Percentiles rank a stretch among this genome's conserved stretches.
Evolutionary conservation across 345 rosid species (phyloP).

Genomic region (Acer campestre): DNA sequence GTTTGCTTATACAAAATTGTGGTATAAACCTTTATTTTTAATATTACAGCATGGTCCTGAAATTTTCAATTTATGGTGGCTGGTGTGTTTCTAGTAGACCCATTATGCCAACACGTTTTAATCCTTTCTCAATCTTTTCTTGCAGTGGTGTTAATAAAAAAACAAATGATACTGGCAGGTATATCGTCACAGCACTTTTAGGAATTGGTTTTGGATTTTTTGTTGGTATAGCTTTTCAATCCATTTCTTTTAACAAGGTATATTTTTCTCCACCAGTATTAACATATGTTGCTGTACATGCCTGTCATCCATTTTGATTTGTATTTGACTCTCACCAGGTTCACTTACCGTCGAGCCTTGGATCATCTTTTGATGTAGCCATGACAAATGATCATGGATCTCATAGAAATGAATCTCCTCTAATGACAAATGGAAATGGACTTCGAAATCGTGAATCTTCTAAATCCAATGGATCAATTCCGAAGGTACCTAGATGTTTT

Average conservation of each 20-base stretch:
- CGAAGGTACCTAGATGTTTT: conserved; percentile 45
- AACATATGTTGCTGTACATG: not conserved
- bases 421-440: not conserved
- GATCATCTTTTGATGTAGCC: conserved; percentile 50
- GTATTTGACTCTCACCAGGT: conserved; percentile 56
- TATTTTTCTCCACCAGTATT: conserved; percentile 15
- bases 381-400: conserved; percentile 33
- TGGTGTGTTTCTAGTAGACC: not conserved
- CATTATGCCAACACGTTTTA: conserved; percentile 1
- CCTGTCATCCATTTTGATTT: conserved; percentile 23
- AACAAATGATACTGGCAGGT: conserved; percentile 55
- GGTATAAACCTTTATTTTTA: not conserved
- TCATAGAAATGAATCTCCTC: conserved; percentile 17
- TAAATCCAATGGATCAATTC: conserved; percentile 40
- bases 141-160: conserved; percentile 68
- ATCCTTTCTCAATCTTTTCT: not conserved
- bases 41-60: conserved; percentile 7
- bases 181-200: conserved; percentile 52
- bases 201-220: conserved; percentile 80
- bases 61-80: not conserved
- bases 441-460: conserved; percentile 21
- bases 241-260: conserved; percentile 68
- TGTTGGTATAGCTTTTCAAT: conserved; percentile 72
- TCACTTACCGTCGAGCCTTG: conserved; percentile 56
- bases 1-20: conserved; percentile 6